These are phyloP conservation scores for Xylaria sp. DNA, from an alignment of 2,329 filamentous ascomycete genomes.

Conservation along the genomic window DNA sequence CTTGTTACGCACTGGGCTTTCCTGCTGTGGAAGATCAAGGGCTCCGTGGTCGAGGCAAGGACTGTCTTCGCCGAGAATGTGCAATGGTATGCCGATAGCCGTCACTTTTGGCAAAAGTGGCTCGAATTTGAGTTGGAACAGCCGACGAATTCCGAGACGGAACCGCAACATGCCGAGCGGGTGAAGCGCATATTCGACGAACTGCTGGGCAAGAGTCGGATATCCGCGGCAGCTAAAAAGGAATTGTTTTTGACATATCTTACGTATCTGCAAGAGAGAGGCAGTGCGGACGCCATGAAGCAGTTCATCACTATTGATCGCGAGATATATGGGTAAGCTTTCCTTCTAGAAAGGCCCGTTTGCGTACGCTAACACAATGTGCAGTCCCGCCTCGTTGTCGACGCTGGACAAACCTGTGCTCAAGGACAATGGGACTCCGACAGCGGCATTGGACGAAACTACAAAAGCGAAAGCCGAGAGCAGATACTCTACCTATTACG, in stretches of 20 bases:
- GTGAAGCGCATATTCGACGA: constrained; percentile 80
- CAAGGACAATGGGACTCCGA: constrained; percentile 51
- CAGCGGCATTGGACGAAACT: constrained; percentile 53
- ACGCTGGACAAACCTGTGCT: constrained; percentile 40
- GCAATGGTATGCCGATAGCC: constrained; percentile 82
- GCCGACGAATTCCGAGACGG: constrained; percentile 66
- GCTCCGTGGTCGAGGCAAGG: constrained; percentile 77
- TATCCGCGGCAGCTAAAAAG: constrained; percentile 69
- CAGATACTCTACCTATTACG: constrained; percentile 55
- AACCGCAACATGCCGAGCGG: constrained; percentile 68
- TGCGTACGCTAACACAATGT: constrained; percentile 10
- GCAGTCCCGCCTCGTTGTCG: constrained; percentile 51
- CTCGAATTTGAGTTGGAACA: constrained; percentile 88
- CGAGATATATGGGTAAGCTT: constrained; percentile 79
- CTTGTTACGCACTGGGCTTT: constrained; percentile 87
- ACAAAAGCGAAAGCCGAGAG: constrained; percentile 55
- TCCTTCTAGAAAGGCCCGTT: constrained; percentile 5
- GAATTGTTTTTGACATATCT: constrained; percentile 80
- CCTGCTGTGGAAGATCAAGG: constrained; percentile 85
- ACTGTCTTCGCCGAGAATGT: constrained; percentile 81
- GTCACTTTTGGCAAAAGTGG: constrained; percentile 87
- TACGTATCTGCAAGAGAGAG: constrained; percentile 79
- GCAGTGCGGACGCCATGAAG: constrained; percentile 81
- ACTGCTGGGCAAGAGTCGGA: constrained; percentile 71
- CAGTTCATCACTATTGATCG: constrained; percentile 82